phyloP scores from a whole-genome alignment of 2,329 filamentous ascomycete species.

The Salinomyces thailandicus region DNA sequence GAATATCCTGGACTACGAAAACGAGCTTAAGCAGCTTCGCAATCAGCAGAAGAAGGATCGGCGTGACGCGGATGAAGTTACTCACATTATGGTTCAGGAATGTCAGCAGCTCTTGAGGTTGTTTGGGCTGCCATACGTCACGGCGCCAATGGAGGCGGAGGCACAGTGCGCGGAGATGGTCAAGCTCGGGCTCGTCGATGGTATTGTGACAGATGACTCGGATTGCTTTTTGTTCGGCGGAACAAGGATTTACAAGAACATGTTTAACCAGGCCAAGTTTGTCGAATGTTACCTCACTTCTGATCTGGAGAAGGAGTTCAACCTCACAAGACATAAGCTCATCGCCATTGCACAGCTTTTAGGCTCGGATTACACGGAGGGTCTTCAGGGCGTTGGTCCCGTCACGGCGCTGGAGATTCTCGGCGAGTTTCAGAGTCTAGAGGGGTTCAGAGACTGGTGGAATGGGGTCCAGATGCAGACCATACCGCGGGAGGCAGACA shows the following conservation, averaged over 20 bases:
- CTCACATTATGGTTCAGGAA: conserved; percentile 88
- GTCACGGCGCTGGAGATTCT: conserved; percentile 92
- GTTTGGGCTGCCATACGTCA: conserved; percentile 93
- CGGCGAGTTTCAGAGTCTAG: conserved; percentile 70
- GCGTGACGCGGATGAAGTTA: conserved; percentile 92
- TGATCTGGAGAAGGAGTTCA: conserved; percentile 83
- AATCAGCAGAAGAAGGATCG: conserved; percentile 95
- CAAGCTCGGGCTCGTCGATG: conserved; percentile 75
- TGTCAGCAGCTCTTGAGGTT: conserved; percentile 82
- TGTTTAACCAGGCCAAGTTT: conserved; percentile 98
- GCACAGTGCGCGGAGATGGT: conserved; percentile 94
- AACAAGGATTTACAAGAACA: conserved; percentile 95
- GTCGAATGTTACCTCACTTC: conserved; percentile 85
- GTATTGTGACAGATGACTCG: conserved; percentile 94
- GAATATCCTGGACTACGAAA: conserved; percentile 71
- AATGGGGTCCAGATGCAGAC: conserved; percentile 57
- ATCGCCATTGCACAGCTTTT: conserved; percentile 85
- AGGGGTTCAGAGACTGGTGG: conserved; percentile 85
- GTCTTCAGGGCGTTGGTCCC: conserved; percentile 78
- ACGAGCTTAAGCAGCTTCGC: conserved; percentile 74
- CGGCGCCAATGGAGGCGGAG: conserved; percentile 97
- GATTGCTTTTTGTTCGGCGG: conserved; percentile 96
- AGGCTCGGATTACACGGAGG: conserved; percentile 91
- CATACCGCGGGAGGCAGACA: conserved; percentile 49
- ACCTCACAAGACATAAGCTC: conserved; percentile 72